These are phyloP conservation scores for Teunomyces barrocoloradensis DNA, from an alignment of 805 yeast species.

Conservation along the genomic window DNA sequence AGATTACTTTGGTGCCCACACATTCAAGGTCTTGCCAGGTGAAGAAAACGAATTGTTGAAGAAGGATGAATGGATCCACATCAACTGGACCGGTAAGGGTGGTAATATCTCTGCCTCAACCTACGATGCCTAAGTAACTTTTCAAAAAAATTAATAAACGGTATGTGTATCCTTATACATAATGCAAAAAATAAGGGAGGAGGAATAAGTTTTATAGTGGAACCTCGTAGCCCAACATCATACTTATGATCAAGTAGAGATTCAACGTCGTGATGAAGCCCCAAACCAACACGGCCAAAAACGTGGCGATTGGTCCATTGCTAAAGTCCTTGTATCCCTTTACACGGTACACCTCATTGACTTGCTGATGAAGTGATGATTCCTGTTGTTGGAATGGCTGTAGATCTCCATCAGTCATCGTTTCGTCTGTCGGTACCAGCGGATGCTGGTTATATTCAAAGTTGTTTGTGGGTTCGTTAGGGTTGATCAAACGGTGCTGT, in stretches of 20 bases:
- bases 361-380: slow-evolving; percentile 11
- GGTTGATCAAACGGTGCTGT: slow-evolving; percentile 15
- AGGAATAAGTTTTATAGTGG: slow-evolving; percentile 32
- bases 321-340: slow-evolving; percentile 61
- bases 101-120: slow-evolving; percentile 96
- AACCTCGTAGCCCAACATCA: slow-evolving; percentile 49
- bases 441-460: not conserved
- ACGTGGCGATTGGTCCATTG: slow-evolving; percentile 55
- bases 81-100: slow-evolving; percentile 99
- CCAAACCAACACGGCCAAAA: slow-evolving; percentile 63
- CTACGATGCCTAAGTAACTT: slow-evolving; percentile 69
- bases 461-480: not conserved
- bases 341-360: slow-evolving; percentile 18
- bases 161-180: not conserved
- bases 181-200: not conserved
- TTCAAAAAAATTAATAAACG: not conserved
- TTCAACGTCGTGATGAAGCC: slow-evolving; percentile 68
- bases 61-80: slow-evolving; percentile 80
- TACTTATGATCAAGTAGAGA: slow-evolving; percentile 59
- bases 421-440: not conserved
- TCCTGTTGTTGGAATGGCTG: no score
- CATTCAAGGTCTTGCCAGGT: slow-evolving; percentile 93
- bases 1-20: slow-evolving; percentile 99
- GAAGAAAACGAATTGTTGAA: slow-evolving; percentile 72
- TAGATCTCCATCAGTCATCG: not conserved